These are phyloP conservation scores for Rhizopogon vulgaris DNA, from an alignment of 768 basidiomycete genomes.

Conservation along the genomic window DNA sequence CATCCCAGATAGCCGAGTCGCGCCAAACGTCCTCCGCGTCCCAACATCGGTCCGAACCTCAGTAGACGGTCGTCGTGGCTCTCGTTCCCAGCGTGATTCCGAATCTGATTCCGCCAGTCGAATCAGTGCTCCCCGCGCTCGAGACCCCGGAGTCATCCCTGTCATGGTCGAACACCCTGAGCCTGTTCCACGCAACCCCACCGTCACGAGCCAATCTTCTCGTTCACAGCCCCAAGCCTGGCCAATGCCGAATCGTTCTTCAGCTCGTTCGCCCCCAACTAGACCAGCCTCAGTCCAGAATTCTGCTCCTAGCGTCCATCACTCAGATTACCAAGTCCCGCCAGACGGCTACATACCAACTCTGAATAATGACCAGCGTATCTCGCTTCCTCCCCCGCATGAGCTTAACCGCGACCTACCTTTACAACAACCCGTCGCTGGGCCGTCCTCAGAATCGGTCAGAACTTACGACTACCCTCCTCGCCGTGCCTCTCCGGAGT, in stretches of 20 bases:
- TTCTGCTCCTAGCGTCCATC: constrained; percentile 9
- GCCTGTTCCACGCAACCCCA: constrained; percentile 7
- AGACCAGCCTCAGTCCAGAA: constrained; percentile 17
- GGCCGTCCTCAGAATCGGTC: constrained; percentile 10
- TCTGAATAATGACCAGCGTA: constrained; percentile 30
- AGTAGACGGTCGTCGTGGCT: constrained; percentile 12
- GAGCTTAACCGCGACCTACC: constrained; percentile 30
- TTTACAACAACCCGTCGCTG: constrained; percentile 20
- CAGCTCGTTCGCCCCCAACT: constrained; percentile 5
- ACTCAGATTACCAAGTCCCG: constrained; percentile 25
- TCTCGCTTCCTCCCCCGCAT: constrained; percentile 46
- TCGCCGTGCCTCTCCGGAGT: constrained; percentile 23
- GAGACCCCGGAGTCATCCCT: constrained; percentile 8
- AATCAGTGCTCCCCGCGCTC: constrained; percentile 6
- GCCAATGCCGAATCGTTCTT: constrained; percentile 5
- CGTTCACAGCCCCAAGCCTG: constrained; percentile 14
- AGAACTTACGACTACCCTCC: constrained; percentile 18
- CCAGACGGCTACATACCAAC: constrained; percentile 50
- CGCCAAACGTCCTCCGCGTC: constrained; percentile 23
- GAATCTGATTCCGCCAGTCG: constrained; percentile 8
- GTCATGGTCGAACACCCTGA: constrained; percentile 9
- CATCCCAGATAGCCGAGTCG: constrained; percentile 6
- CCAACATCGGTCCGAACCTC: constrained; percentile 13
- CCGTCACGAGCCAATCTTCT: constrained; percentile 11
- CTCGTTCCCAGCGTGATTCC: constrained; percentile 15